phyloP scores from a whole-genome alignment of 1,139 yeast genomes.

The Petasospora fabianii region DNA sequence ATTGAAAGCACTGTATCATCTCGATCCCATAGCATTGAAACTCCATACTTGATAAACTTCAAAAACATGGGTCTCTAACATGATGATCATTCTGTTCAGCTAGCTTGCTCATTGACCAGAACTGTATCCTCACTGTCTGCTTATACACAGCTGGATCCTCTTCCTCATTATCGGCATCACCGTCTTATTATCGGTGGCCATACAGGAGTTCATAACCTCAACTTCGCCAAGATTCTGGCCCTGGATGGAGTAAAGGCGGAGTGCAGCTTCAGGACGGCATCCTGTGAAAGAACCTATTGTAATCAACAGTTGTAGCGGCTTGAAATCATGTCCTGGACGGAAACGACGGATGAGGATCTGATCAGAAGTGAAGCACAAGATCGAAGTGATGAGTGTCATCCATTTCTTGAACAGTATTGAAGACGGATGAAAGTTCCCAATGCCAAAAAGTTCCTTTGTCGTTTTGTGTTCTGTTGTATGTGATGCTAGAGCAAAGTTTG shows the following conservation, averaged over 20 bases:
- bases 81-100: slow-evolving; percentile 75
- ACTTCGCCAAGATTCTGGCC: slow-evolving; percentile 85
- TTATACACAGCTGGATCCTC: slow-evolving; percentile 47
- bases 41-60: slow-evolving; percentile 90
- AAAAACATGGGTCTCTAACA: slow-evolving; percentile 84
- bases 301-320: slow-evolving; percentile 75
- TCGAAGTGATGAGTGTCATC: slow-evolving; percentile 61
- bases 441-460: slow-evolving; percentile 40
- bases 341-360: slow-evolving; percentile 77
- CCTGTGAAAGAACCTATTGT: slow-evolving; percentile 29
- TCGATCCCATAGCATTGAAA: slow-evolving; percentile 79
- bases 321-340: slow-evolving; percentile 93
- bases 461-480: slow-evolving; percentile 29
- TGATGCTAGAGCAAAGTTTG: slow-evolving; percentile 45
- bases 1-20: slow-evolving; percentile 88
- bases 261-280: slow-evolving; percentile 54
- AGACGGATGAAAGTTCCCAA: slow-evolving; percentile 57
- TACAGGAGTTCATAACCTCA: slow-evolving; percentile 95
- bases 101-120: slow-evolving; percentile 73
- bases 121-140: slow-evolving; percentile 65
- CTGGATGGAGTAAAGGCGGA: slow-evolving; percentile 72
- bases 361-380: slow-evolving; percentile 59
- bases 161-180: slow-evolving; percentile 38
- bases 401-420: slow-evolving; percentile 67
- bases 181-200: slow-evolving; percentile 60